phyloP scores from a whole-genome alignment of 768 basidiomycete genomes.

The Tremella yokohamensis region DNA sequence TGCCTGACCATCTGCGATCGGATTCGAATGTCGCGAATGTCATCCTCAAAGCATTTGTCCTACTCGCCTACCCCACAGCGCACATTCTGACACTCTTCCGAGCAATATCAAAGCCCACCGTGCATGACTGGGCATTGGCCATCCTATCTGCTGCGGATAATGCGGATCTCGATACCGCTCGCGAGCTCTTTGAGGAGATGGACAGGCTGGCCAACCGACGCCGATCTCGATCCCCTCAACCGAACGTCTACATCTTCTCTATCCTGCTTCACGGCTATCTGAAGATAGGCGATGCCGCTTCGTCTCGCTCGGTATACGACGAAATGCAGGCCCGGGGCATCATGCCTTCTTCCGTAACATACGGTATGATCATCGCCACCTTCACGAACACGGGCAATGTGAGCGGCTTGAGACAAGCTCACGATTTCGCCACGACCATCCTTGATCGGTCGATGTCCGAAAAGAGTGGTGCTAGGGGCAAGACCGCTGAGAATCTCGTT shows the following conservation, averaged over 20 bases:
- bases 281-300: conserved; percentile 56
- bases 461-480: conserved; percentile 13
- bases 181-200: conserved; percentile 67
- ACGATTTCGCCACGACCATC: conserved; percentile 63
- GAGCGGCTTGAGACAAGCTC: conserved; percentile 61
- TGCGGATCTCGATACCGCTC: conserved; percentile 62
- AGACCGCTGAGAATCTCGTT: conserved; percentile 34
- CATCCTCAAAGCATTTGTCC: conserved; percentile 76
- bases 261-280: conserved; percentile 56
- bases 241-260: conserved; percentile 35
- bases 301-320: conserved; percentile 65
- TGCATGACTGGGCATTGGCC: conserved; percentile 66
- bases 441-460: conserved; percentile 43
- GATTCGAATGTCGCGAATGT: conserved; percentile 62
- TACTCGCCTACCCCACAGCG: conserved; percentile 71
- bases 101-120: conserved; percentile 26
- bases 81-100: conserved; percentile 64
- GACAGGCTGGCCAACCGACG: conserved; percentile 56
- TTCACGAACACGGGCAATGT: conserved; percentile 58
- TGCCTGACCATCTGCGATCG: conserved; percentile 48
- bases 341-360: conserved; percentile 66
- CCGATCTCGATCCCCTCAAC: conserved; percentile 10
- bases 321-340: conserved; percentile 68
- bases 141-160: conserved; percentile 78
- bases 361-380: conserved; percentile 63